phyloP scores from a whole-genome alignment of 352 stramenopile species.

The Pythium angustatum region DNA sequence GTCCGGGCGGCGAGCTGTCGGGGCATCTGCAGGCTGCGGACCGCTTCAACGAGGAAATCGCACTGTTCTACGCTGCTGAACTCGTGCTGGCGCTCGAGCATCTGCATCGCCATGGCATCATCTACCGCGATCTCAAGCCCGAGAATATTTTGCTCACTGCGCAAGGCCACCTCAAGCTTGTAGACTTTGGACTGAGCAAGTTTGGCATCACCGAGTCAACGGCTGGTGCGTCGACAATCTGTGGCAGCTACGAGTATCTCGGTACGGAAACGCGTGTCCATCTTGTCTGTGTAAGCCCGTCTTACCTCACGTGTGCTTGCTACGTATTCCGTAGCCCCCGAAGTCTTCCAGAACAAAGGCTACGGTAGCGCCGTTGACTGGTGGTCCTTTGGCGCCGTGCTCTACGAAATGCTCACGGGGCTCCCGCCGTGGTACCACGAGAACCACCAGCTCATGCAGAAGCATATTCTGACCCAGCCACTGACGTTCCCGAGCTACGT shows the following conservation, averaged over 20 bases:
- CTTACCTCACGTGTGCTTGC: too few species aligned
- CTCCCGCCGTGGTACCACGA: conserved; percentile 78
- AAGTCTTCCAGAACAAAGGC: conserved; percentile 60
- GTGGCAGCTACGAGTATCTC: conserved; percentile 82
- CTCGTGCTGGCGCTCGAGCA: conserved; percentile 78
- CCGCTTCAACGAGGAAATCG: conserved; percentile 54
- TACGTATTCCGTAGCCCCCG: conserved; percentile 56
- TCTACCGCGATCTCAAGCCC: conserved; percentile 88
- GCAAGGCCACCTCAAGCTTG: conserved; percentile 72
- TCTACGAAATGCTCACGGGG: conserved; percentile 81
- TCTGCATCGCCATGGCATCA: conserved; percentile 80
- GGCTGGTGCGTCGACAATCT: conserved; percentile 58
- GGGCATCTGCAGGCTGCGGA: conserved; percentile 46
- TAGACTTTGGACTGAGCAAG: conserved; percentile 85
- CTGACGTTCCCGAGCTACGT: conserved; percentile 61
- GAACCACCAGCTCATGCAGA: conserved; percentile 50
- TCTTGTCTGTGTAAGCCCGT: too few species aligned
- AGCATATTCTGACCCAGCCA: conserved; percentile 48
- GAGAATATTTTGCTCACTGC: conserved; percentile 85
- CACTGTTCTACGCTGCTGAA: conserved; percentile 74
- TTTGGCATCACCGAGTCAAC: conserved; percentile 77
- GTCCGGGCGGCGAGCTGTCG: conserved; percentile 69
- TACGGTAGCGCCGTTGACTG: conserved; percentile 82
- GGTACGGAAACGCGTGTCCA: conserved; percentile 39
- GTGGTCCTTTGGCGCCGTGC: conserved; percentile 75